Percentiles rank a stretch among this genome's conserved stretches.
phyloP scores from a whole-genome alignment of 108 stramenopile species.

The Discostella stelligeroides region DNA sequence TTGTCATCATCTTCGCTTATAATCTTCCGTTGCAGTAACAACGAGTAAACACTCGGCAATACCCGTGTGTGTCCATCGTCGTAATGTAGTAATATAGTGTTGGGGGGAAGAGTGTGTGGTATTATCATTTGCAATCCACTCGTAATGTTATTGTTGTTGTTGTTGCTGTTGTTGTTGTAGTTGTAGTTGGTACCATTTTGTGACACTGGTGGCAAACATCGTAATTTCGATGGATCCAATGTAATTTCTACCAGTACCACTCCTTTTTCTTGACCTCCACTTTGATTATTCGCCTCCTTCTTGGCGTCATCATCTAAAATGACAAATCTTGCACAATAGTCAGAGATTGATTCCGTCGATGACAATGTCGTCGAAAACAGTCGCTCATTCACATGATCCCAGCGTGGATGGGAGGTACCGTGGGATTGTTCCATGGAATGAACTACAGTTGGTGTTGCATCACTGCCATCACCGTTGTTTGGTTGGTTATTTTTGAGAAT shows the following conservation, averaged over 20 bases:
- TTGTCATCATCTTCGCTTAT: neutral
- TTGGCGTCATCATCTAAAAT: slow-evolving; percentile 3
- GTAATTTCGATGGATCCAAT: slow-evolving; percentile 35
- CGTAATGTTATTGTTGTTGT: neutral
- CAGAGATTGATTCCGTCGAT: neutral
- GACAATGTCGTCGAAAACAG: neutral
- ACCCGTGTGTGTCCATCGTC: slow-evolving; percentile 69
- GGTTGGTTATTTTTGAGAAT: neutral
- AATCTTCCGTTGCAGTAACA: slow-evolving; percentile 38
- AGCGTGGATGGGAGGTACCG: slow-evolving; percentile 54
- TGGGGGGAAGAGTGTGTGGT: slow-evolving; percentile 63
- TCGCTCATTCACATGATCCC: slow-evolving; percentile 73
- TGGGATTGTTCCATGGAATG: slow-evolving; percentile 11
- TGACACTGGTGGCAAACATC: slow-evolving; percentile 14
- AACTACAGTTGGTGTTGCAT: slow-evolving; percentile 6
- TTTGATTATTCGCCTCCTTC: neutral
- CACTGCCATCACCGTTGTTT: slow-evolving; percentile 3
- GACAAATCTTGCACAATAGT: slow-evolving; percentile 25
- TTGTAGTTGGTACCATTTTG: neutral
- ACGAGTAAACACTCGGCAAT: slow-evolving; percentile 43
- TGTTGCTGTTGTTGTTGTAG: neutral
- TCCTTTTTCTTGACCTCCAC: slow-evolving; percentile 3
- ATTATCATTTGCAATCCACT: slow-evolving; percentile 4
- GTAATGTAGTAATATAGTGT: slow-evolving; percentile 70
- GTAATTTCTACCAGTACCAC: slow-evolving; percentile 20